Evolutionary conservation across 1,284 basidiomycete species (phyloP).

Genomic region (Cutaneotrichosporon sp.): DNA sequence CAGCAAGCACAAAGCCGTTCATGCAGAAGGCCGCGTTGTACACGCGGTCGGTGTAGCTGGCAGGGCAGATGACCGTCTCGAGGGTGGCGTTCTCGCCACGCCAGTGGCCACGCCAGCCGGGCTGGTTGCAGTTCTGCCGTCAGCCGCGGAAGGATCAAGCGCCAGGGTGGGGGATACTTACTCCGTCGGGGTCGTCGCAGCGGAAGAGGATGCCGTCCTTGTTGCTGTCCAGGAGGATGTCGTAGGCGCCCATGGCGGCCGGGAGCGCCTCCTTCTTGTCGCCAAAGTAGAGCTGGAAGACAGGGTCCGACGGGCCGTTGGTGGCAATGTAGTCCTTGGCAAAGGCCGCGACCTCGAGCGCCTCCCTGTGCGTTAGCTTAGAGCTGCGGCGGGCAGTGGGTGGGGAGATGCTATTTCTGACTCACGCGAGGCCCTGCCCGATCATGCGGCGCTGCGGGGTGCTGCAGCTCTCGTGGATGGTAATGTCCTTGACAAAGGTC

Average conservation of each 20-base stretch:
- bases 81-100: conserved; percentile 53
- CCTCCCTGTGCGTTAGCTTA: conserved; percentile 39
- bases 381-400: no score
- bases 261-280: conserved; percentile 33
- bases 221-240: conserved; percentile 42
- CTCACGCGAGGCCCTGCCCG: conserved; percentile 38
- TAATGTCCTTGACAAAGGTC: conserved; percentile 37
- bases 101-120: conserved; percentile 55
- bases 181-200: conserved; percentile 54
- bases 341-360: conserved; percentile 39
- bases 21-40: conserved; percentile 47
- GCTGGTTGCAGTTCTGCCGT: conserved; percentile 38
- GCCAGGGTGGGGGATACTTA: conserved; percentile 36
- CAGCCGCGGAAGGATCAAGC: background rate
- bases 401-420: background rate
- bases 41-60: conserved; percentile 40
- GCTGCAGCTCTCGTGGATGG: conserved; percentile 54
- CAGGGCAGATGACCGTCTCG: conserved; percentile 54
- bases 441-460: conserved; percentile 50
- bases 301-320: conserved; percentile 45
- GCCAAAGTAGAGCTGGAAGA: conserved; percentile 54
- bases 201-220: conserved; percentile 48
- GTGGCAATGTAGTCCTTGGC: conserved; percentile 45
- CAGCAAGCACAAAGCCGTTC: conserved; percentile 47
- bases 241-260: conserved; percentile 46